Evolutionary conservation across 164 flowering plant species (phyloP).

Genomic region (Aristolochia contorta): DNA sequence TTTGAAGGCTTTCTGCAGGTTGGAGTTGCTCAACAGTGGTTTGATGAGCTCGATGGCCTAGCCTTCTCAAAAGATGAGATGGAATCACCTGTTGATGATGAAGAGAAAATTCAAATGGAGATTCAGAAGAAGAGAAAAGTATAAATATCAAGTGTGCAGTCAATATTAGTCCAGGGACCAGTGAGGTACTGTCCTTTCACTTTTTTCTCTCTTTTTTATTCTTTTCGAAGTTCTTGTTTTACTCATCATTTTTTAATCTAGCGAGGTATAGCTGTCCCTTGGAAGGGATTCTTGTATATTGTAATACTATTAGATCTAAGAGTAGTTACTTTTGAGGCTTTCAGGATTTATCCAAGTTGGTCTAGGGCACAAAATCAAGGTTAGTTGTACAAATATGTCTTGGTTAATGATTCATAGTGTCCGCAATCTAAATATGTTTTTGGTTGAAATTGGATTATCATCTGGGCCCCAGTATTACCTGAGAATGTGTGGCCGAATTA

Average conservation of each 20-base stretch:
- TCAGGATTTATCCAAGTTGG: too few species aligned
- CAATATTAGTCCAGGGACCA: slow-evolving; percentile 77
- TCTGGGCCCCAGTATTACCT: too few species aligned
- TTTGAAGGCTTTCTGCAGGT: slow-evolving; percentile 36
- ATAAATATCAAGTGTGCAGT: slow-evolving; percentile 44
- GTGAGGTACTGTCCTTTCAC: slow-evolving; percentile 54
- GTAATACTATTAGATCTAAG: background rate
- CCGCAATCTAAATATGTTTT: too few species aligned
- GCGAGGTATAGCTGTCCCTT: background rate
- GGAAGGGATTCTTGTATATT: background rate
- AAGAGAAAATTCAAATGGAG: slow-evolving; percentile 9
- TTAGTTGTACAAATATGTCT: too few species aligned
- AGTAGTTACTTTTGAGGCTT: background rate
- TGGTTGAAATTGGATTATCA: too few species aligned
- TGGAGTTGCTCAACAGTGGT: slow-evolving; percentile 85
- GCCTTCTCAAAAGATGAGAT: slow-evolving; percentile 30
- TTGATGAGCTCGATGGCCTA: slow-evolving; percentile 80
- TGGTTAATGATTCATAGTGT: too few species aligned
- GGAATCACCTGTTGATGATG: slow-evolving; percentile 28
- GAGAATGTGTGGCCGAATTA: too few species aligned
- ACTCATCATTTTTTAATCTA: background rate
- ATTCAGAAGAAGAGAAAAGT: slow-evolving; percentile 23
- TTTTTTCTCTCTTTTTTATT: background rate
- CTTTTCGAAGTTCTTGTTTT: background rate
- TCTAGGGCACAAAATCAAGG: too few species aligned